Base-by-base conservation (phyloP, 129 eudicot genomes). In the Apium graveolens region DNA sequence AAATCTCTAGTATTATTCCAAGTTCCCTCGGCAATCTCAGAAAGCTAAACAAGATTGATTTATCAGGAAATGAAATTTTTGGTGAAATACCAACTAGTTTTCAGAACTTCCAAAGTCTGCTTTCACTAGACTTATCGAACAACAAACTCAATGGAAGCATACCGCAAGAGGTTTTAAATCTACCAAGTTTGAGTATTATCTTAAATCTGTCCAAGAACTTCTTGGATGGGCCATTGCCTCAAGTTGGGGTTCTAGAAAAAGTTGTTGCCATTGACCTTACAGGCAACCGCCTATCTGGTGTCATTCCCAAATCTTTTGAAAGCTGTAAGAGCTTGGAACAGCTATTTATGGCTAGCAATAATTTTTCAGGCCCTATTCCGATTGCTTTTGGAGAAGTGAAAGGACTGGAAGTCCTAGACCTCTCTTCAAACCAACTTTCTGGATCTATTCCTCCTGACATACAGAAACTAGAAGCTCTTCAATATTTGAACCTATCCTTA, bases 341-440 rank as follows among this genome's bases (percentile, higher is more conserved):
- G 5, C 48, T 89, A 39, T 20, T 76, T 29, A 60, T 88, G 44
- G 78, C 89, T 9, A 76, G 78, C 11, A 92, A 92, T 73, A 62
- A 7, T 41, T 78, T 92, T 1, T 82, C 85, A 0, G 96, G 96
- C 7, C 78, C 11, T n/a, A 89, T 90, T 81, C 89, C 90, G 17
- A 70, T 38, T 34, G 73, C 79, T 75, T 85, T 90, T 39, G 88
- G 80, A 45, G 80, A 53, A 53, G 16, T 90, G 10, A 88, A 70
- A 68, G 96, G 92, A 35, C 53, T 92, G 84, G 84, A 66, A 81
- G 74, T 53, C n/a, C 87, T 92, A 32, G 93, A 92, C 66, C 86
- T 92, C 17, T 88, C 96, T 14, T 85, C 87, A 43, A 92, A 90
- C 83, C 80, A 87, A 77, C 85, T 92, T 38, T 92, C 89, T 6